Conservation (phyloP, 2,329 filamentous ascomycete genomes). For the Erysiphe neolycopersici region DNA sequence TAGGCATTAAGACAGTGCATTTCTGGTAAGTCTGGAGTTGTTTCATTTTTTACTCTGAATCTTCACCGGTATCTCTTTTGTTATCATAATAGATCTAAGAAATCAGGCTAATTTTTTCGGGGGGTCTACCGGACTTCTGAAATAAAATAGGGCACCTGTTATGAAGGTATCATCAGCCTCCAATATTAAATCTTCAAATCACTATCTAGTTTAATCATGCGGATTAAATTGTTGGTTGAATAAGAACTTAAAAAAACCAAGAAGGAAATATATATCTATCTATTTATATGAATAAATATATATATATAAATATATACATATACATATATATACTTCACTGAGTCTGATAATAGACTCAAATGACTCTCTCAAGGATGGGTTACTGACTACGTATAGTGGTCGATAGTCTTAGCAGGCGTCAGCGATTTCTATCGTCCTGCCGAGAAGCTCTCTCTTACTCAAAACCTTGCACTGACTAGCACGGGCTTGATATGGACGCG, state of each 20-base stretch:
- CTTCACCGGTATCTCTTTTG: too few species aligned
- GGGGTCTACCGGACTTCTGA: too few species aligned
- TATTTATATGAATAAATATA: too few species aligned
- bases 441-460: conserved; percentile 75
- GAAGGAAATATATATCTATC: too few species aligned
- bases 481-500: conserved; percentile 95
- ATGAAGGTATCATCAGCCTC: conserved; percentile 39
- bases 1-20: conserved; percentile 81
- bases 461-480: conserved; percentile 70
- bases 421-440: conserved; percentile 78
- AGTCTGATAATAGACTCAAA: neutral
- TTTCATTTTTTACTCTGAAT: too few species aligned
- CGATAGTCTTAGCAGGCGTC: conserved; percentile 71
- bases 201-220: too few species aligned
- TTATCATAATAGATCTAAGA: too few species aligned
- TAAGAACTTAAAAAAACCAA: neutral
- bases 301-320: too few species aligned
- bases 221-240: neutral
- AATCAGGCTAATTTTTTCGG: too few species aligned
- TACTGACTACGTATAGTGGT: conserved; percentile 33
- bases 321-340: too few species aligned
- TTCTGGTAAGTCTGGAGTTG: conserved; percentile 44
- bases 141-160: conserved; percentile 46
- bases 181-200: neutral
- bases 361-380: conserved; percentile 1